Percentiles rank a stretch among this genome's conserved stretches.
phyloP scores from a whole-genome alignment of 163 green algal species.

The Scenedesmus sp. region DNA sequence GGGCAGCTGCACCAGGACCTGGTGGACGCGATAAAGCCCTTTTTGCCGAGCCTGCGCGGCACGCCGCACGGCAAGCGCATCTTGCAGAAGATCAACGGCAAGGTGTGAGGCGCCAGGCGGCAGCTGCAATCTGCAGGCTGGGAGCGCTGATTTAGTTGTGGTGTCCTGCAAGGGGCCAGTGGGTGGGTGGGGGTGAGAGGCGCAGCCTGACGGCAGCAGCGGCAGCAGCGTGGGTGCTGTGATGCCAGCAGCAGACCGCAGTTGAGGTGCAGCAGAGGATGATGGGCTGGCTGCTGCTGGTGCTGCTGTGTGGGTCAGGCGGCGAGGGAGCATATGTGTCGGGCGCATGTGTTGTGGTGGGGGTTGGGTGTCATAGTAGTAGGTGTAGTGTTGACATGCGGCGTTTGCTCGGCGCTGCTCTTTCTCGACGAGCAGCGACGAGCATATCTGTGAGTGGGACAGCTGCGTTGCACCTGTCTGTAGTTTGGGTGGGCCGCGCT shows the following conservation, averaged over 20 bases:
- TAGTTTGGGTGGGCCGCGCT: too few species aligned
- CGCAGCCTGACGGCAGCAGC: background rate
- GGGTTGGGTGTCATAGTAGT: background rate
- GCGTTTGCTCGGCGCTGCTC: too few species aligned
- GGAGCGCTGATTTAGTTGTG: too few species aligned
- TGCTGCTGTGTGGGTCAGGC: background rate
- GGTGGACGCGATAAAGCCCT: constrained; percentile 94
- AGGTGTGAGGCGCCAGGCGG: constrained; percentile 14
- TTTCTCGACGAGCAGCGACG: too few species aligned
- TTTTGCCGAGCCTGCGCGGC: constrained; percentile 88
- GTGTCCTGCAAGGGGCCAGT: background rate
- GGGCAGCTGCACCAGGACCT: constrained; percentile 77
- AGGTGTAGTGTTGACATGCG: background rate
- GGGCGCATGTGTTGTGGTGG: background rate
- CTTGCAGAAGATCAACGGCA: constrained; percentile 84
- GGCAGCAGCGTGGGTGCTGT: constrained; percentile 9
- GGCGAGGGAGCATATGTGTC: background rate
- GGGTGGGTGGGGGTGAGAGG: background rate
- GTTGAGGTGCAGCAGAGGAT: background rate
- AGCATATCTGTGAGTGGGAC: too few species aligned
- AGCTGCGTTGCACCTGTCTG: too few species aligned
- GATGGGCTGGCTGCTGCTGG: background rate
- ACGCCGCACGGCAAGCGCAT: constrained; percentile 99
- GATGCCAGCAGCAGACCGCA: background rate
- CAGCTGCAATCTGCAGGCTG: background rate